These are phyloP conservation scores for Isoetes taiwanensis DNA, from an alignment of 75 land plant genomes.

Conservation along the genomic window DNA sequence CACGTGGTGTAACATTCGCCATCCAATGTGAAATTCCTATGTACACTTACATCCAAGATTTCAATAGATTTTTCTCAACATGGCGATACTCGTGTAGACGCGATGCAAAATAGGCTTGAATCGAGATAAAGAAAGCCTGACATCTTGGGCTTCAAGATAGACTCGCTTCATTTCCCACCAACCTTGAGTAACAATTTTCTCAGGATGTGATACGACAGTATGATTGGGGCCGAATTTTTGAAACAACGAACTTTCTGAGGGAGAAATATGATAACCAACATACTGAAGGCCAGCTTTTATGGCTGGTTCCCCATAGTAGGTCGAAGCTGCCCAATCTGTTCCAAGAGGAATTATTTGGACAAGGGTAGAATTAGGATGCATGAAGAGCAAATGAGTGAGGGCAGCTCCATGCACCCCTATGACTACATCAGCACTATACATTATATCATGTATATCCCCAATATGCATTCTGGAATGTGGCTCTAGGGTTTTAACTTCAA, in stretches of 20 bases:
- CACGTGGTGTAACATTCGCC: too few species aligned
- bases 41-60: too few species aligned
- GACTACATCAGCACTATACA: not conserved
- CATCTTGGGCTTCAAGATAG: not conserved
- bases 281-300: not conserved
- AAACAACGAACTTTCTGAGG: not conserved
- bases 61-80: too few species aligned
- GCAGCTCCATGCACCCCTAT: slow-evolving; percentile 3
- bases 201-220: not conserved
- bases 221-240: not conserved
- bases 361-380: not conserved
- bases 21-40: too few species aligned
- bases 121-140: not conserved
- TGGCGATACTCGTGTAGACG: too few species aligned
- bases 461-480: not conserved
- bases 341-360: slow-evolving; percentile 2
- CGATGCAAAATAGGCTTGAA: not conserved
- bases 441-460: not conserved
- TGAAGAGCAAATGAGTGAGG: not conserved
- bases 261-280: not conserved
- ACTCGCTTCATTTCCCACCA: not conserved
- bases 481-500: not conserved
- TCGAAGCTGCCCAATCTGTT: not conserved
- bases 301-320: not conserved
- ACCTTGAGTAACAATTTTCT: not conserved